Evolutionary conservation across 2,329 filamentous ascomycete genomes (phyloP), one percentile per base, ranked within the genome.

Genomic region (Xenoacremonium recifei): DNA sequence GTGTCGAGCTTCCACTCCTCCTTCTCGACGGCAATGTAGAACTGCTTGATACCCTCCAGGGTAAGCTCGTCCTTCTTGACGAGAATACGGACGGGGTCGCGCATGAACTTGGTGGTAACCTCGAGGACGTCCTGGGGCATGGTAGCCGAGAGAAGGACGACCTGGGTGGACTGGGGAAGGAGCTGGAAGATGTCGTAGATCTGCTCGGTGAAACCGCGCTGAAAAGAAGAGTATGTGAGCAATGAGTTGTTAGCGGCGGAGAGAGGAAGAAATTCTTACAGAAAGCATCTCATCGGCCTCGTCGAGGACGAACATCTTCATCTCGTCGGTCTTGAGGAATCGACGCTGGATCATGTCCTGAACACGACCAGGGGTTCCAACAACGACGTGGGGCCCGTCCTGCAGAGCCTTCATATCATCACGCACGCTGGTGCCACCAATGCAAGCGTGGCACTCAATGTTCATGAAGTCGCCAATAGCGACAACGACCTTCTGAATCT

Each of bases 111-210:
- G 76, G 92, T 97, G 67, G 93, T 99, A 67, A 99, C 91, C 79
- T 99, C 93, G 49, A 99, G 85, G 50, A 99, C 93, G 67, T 99
- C 93, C 79, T 96, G 90, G 64, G 93, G 93, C 85, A 99, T 95
- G 70, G 93, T 99, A 64, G 93, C 93, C 47, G 93, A 97, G 42
- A 99, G 84, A 45, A 99, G 88, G 58, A 97, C 92, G 57, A 99
- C 93, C 81, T 99, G 93, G 67, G 92, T 99, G 51, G 89, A 91
- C 76, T 96, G 93, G 44, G 93, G 93, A 41, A 99, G 87, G 49
- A 96, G 88, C 76, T 96, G 92, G 85, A 96, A 99, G 76, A 99
- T 95, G 73, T 99, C 93, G 82, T 99, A 99, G 77, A 99, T 99
- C 79, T 99, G 93, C 80, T 99, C 93, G 63, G 91, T 96, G 84